phyloP scores from a whole-genome alignment of 2,329 filamentous ascomycete species.

The Emmonsiellopsis sp. region DNA sequence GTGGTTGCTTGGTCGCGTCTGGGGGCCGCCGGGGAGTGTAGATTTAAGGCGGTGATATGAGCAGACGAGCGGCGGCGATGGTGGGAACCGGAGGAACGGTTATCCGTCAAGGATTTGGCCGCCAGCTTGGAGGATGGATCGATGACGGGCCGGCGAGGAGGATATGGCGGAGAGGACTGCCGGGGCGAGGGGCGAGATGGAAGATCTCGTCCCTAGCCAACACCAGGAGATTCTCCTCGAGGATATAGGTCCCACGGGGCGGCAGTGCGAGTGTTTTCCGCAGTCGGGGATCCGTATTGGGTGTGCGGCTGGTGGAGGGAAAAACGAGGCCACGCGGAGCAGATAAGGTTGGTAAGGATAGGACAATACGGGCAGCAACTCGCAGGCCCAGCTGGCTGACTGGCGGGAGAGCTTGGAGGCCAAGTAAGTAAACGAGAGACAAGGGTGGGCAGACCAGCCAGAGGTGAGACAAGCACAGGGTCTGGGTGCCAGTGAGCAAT shows the following conservation, averaged over 20 bases:
- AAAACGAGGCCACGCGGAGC: too few relatives aligned
- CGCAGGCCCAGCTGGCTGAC: not conserved
- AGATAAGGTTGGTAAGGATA: not conserved
- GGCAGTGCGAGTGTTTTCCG: too few relatives aligned
- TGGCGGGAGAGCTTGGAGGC: not conserved
- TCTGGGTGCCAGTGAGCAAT: not conserved
- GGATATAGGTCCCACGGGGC: too few relatives aligned
- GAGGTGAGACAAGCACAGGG: not conserved
- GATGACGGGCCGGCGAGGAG: too few relatives aligned
- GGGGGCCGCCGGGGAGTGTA: constrained; percentile 25
- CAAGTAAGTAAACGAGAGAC: not conserved
- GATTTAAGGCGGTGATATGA: constrained; percentile 38
- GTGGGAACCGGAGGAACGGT: constrained; percentile 19
- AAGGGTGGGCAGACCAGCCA: not conserved
- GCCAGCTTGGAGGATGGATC: not conserved
- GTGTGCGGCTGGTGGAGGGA: too few relatives aligned
- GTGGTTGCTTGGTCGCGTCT: constrained; percentile 15
- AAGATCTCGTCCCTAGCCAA: not conserved
- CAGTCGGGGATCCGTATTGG: too few relatives aligned
- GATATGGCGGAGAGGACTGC: not conserved
- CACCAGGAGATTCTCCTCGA: not conserved
- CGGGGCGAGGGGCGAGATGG: not conserved
- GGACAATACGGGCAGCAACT: not conserved
- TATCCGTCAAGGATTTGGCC: not conserved
- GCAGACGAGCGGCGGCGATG: constrained; percentile 32